Evolutionary conservation across 495 filamentous ascomycete species (phyloP), one percentile per base, ranked within the genome.

Genomic region (Talaromyces adpressus): DNA sequence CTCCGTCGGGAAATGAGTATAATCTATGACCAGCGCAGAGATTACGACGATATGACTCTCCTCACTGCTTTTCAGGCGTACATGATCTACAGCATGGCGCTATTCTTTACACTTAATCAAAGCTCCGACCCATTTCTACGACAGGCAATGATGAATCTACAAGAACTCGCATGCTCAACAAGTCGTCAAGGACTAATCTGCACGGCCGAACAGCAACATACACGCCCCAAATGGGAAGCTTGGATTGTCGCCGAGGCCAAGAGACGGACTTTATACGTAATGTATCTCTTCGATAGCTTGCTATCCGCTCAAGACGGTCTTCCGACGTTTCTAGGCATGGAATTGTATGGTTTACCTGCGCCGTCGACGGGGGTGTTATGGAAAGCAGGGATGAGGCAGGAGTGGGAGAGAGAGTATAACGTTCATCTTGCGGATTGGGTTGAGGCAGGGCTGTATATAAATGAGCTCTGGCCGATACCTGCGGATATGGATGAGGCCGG

Each of bases 281-380:
- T 81, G 79, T 82, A 82, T 58, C 72, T 82, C 23, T 78, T 82
- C 53, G 76, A 79, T 53, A 78, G 74, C 45, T 66, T 81, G 2
- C 71, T 80, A 12, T 77, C 70, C 4, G 54, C 72, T 0, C 74
- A 76, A 34, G 74, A 81, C 49, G 74, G 68, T 22, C 64, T 81
- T 29, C 80, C 77, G 20, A 79, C 75, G 0, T 81, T 79, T 62
- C 69, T 82, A 7, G 78, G 72, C 4, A 76, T 70, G 6, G 79
- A 81, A 58, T 65, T 82, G 18, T 65, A 60, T 27, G 75, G 74
- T 0, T 64, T 82, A 45, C 76, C 74, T 22, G 75, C 74, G 1
- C 71, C 76, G 8, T 66, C 72, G 25, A 70, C 59, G 25, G 76
- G 73, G 64, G 23, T 51, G 12, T 59, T 78, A 9, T 82, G 80